Conservation (phyloP, 495 filamentous ascomycete genomes). For the Aspergillus sclerotioniger region DNA sequence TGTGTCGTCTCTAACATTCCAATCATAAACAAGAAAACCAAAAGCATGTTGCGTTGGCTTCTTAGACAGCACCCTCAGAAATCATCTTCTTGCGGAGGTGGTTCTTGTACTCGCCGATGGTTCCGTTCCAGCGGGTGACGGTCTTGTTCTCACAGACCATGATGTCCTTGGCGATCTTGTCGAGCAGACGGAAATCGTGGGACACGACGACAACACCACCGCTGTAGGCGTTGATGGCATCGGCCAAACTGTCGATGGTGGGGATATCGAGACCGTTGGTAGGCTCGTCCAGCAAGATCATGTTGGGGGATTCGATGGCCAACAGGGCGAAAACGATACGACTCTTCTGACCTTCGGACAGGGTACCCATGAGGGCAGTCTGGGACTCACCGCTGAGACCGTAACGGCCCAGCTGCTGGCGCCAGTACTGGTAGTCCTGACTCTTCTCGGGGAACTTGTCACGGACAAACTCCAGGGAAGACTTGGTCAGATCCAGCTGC, state of each 20-base stretch:
- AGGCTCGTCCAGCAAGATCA: constrained; percentile 96
- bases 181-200: constrained; percentile 97
- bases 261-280: constrained; percentile 99
- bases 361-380: constrained; percentile 94
- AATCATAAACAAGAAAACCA: constrained; percentile 30
- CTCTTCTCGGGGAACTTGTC: constrained; percentile 87
- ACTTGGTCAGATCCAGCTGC: constrained; percentile 97
- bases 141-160: constrained; percentile 97
- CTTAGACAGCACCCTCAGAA: constrained; percentile 48
- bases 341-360: constrained; percentile 96
- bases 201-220: constrained; percentile 97
- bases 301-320: constrained; percentile 95
- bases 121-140: constrained; percentile 82
- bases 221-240: constrained; percentile 93
- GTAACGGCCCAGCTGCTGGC: constrained; percentile 93
- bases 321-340: constrained; percentile 97
- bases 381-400: constrained; percentile 89
- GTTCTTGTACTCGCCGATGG: constrained; percentile 95
- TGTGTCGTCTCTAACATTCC: constrained; percentile 44
- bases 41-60: constrained; percentile 5
- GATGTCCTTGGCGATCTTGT: constrained; percentile 99
- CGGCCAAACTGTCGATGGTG: constrained; percentile 94
- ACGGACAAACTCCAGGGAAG: constrained; percentile 92
- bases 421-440: constrained; percentile 99
- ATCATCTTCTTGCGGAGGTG: constrained; percentile 98